Conservation (phyloP, 169 alveolate genomes). For the Cryptosporidium viatorum region DNA sequence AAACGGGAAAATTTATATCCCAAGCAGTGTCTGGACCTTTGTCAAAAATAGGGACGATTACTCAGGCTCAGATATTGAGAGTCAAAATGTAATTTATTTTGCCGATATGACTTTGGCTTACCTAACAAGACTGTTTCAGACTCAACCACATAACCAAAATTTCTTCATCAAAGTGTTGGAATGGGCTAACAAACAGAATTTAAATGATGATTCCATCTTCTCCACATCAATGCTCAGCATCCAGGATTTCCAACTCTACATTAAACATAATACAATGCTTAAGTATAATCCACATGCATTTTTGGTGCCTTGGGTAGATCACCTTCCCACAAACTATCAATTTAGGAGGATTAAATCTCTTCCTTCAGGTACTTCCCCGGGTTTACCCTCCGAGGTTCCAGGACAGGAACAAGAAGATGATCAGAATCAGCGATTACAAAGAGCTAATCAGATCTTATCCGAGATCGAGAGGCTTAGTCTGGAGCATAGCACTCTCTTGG, state of each 20-base stretch:
- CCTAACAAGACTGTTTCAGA: not conserved
- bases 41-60: not conserved
- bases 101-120: slow-evolving; percentile 37
- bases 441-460: slow-evolving; percentile 23
- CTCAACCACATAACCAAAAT: not conserved
- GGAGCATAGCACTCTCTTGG: slow-evolving; percentile 9
- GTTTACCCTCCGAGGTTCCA: slow-evolving; percentile 15
- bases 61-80: not conserved
- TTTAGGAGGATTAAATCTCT: slow-evolving; percentile 38
- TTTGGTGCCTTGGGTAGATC: slow-evolving; percentile 65
- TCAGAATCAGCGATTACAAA: not conserved
- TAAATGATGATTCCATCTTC: slow-evolving; percentile 11
- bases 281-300: not conserved
- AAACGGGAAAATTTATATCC: slow-evolving; percentile 20
- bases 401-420: not conserved
- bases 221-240: not conserved
- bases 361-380: slow-evolving; percentile 9
- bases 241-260: not conserved
- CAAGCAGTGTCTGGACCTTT: slow-evolving; percentile 10
- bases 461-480: slow-evolving; percentile 34
- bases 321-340: not conserved
- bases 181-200: slow-evolving; percentile 1
- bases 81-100: not conserved
- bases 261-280: slow-evolving; percentile 1
- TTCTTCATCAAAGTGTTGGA: not conserved